Conservation (phyloP, 192 early-diverging fungal species). For the Coemansia sp. region DNA sequence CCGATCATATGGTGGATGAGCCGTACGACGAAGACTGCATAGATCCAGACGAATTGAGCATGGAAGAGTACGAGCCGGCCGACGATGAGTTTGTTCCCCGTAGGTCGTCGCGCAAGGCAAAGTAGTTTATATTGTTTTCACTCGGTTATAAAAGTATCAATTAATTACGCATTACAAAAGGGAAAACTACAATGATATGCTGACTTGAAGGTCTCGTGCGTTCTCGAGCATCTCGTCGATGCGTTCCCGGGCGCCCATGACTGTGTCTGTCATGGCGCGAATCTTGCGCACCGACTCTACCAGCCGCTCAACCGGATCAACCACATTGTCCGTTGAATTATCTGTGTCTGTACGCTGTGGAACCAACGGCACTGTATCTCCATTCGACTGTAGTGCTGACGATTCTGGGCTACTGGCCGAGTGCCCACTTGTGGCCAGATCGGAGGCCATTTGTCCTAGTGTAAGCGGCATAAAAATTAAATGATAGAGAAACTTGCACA, state of each 20-base stretch:
- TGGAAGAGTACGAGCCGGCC: constrained; percentile 1
- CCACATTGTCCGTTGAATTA: constrained; percentile 13
- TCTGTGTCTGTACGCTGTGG: too few species aligned
- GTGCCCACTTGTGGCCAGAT: constrained; percentile 1
- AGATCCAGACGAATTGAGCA: neutral
- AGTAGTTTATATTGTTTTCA: neutral
- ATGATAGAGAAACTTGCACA: neutral
- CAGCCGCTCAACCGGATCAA: constrained; percentile 58
- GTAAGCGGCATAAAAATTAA: constrained; percentile 17
- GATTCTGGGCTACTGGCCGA: neutral
- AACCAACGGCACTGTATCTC: neutral
- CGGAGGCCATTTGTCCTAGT: constrained; percentile 18
- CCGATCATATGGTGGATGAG: constrained; percentile 11
- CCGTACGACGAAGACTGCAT: constrained; percentile 1
- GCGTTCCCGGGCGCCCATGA: constrained; percentile 38
- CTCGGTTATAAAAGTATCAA: neutral
- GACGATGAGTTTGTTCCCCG: constrained; percentile 26
- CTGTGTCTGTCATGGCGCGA: constrained; percentile 64
- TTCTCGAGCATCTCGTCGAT: constrained; percentile 36
- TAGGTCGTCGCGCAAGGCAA: constrained; percentile 6
- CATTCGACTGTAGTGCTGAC: neutral
- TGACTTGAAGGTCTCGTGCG: constrained; percentile 6
- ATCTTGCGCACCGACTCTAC: constrained; percentile 63
- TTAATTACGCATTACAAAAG: neutral
- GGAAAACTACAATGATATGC: neutral